phyloP scores from a whole-genome alignment of 2,329 filamentous ascomycete genomes.

The Lachnellula subtilissima region DNA sequence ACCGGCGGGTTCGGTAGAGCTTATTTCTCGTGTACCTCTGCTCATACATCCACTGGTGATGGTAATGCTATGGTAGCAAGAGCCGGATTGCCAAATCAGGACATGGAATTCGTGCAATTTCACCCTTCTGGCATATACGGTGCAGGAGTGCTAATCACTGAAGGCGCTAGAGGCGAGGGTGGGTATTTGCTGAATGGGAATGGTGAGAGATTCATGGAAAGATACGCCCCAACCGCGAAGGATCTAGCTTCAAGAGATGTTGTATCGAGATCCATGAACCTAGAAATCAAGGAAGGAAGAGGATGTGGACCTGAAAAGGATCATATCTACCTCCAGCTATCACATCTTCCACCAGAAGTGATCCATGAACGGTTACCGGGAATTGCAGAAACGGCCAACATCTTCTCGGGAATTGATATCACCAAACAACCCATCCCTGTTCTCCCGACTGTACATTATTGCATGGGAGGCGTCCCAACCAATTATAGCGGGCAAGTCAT shows the following conservation, averaged over 20 bases:
- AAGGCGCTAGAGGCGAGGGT: constrained; percentile 45
- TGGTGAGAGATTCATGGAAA: constrained; percentile 47
- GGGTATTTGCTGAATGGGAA: constrained; percentile 45
- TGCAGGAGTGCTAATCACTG: constrained; percentile 45
- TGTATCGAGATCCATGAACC: constrained; percentile 43
- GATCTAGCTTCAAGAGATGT: constrained; percentile 45
- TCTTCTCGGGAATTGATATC: constrained; percentile 46
- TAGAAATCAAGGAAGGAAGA: constrained; percentile 43
- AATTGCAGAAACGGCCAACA: constrained; percentile 45
- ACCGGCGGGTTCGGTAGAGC: constrained; percentile 47
- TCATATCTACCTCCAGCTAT: constrained; percentile 44
- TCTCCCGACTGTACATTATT: constrained; percentile 47
- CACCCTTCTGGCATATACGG: constrained; percentile 47
- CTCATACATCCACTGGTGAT: constrained; percentile 46
- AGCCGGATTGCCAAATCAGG: constrained; percentile 44
- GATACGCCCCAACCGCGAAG: constrained; percentile 47
- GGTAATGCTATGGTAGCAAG: constrained; percentile 46
- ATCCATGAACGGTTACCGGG: constrained; percentile 44
- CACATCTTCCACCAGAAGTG: constrained; percentile 42
- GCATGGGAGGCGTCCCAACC: constrained; percentile 47
- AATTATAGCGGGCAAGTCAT: constrained; percentile 45
- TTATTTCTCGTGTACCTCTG: constrained; percentile 45
- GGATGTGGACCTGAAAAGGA: constrained; percentile 43
- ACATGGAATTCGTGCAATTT: constrained; percentile 49
- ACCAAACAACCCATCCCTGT: constrained; percentile 46